Evolutionary conservation across 1,139 yeast species (phyloP), one percentile per base, ranked within the genome.

Genomic region (Suhomyces chickasaworum): DNA sequence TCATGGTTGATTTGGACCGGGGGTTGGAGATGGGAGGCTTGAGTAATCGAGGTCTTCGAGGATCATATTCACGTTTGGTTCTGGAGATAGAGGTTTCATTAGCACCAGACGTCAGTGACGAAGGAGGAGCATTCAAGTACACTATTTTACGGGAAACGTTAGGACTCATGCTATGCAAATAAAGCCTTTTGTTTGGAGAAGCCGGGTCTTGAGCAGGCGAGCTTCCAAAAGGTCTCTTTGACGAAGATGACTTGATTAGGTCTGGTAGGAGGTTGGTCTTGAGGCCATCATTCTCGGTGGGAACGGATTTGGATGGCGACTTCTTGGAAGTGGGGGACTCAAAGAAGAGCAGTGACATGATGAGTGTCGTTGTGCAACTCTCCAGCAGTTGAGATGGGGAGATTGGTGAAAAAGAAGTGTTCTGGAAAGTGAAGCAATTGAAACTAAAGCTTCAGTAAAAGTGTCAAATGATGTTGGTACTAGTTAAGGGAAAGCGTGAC

Each of bases 101-200:
- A 15, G 20, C n/a, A 5, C 20, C 20, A 8, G 45, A 32, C 5
- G 39, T 16, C 21, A 25, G 29, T 2, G 38, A 8, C 13, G 38
- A 32, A 15, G 42, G 45, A 18, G 23, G 23, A 15, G 32, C 47
- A 30, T 36, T 39, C 41, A 63, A 54, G 42, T 66, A 64, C 21
- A 67, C 59, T 15, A 70, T 63, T 50, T 61, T 64, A 31, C 64
- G 60, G 6, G 66, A 47, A n/a, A 71, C 73, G 51, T 73, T 73
- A 18, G 78, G 77, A 58, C 76, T 71, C 75, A 73, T 68, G 47
- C 58, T 66, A 48, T 68, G 73, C 42, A 73, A 61, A 47, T 65
- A 63, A 29, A 59, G 56, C 49, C 76, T 53, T 52, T 65, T 69
- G 34, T 59, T 56, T 27, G 74, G 72, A 2, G 74, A 66, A 16